Evolutionary conservation across 768 basidiomycete species (phyloP), one percentile per base, ranked within the genome.

Genomic region (Cyathus striatus): DNA sequence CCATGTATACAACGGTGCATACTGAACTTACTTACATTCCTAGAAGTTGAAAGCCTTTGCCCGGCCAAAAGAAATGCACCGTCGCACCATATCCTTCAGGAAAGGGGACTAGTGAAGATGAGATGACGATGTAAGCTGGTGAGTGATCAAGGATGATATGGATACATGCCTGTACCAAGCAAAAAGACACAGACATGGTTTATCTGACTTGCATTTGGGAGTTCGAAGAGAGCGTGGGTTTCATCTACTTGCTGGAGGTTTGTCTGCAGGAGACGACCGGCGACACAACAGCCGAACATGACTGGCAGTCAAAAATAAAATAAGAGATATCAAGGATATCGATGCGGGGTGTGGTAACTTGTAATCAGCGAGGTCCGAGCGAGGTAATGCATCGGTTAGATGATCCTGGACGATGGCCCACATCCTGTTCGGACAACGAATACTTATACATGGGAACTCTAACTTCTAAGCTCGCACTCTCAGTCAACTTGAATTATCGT

Each of bases 101-200:
- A 52, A 92, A 91, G 2, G 84, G 79, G 0, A 88, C 87, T 76
- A 45, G 20, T 21, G 21, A 14, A 41, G 25, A 40, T 13, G 38
- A 6, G 13, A 24, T 34, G 40, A n/a, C 16, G 24, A 41, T 42
- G 38, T 40, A 41, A 24, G 9, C n/a, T 6, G 23, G 33, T 25
- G 18, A 17, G 24, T 17, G 26, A 13, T 23, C 13, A 23, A 14
- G 25, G 30, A 27, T 37, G 21, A 3, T 10, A 22, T 21, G 9
- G 14, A 27, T 2, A 61, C 77, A 40, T 48, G 87, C 89, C 73
- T 36, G 84, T 83, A 34, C 90, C 90, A 4, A 89, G 61, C 12
- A 94, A 62, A 61, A 92, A 93, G 2, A 94, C 86, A 38, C 86
- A 87, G 34, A 93, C 63, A 55, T 94, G 90, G 54, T 93, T 92